phyloP scores from a whole-genome alignment of 192 early-diverging fungal species.

The Backusella psychrophila region DNA sequence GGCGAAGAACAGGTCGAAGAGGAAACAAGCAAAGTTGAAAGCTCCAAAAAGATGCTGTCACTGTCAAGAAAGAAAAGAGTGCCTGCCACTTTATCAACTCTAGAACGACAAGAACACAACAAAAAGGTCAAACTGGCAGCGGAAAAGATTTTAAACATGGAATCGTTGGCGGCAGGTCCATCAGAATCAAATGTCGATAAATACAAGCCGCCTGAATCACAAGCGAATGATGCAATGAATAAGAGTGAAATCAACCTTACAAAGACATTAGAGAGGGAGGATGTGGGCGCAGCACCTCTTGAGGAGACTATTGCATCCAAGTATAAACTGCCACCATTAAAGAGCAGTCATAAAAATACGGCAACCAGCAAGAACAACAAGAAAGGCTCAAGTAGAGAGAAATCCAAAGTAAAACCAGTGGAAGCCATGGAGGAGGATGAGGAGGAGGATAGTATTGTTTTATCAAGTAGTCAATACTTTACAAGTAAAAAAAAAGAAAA shows the following conservation, averaged over 20 bases:
- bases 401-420: not conserved
- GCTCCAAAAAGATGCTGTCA: not conserved
- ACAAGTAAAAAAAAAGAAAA: not conserved
- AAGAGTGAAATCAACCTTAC: not conserved
- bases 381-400: not conserved
- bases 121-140: not conserved
- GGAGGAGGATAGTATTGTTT: not conserved
- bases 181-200: not conserved
- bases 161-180: not conserved
- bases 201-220: not conserved
- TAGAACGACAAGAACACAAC: not conserved
- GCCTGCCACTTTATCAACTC: not conserved
- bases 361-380: not conserved
- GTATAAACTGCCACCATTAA: not conserved
- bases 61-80: not conserved
- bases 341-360: not conserved
- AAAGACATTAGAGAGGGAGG: not conserved
- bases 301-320: not conserved
- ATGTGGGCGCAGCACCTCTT: not conserved
- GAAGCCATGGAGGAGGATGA: not conserved
- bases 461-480: not conserved
- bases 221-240: not conserved
- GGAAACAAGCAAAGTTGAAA: not conserved
- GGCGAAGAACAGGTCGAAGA: not conserved
- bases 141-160: not conserved